These are phyloP conservation scores for Curvularia verruculosa DNA, from an alignment of 2,329 filamentous ascomycete species.

Conservation along the genomic window DNA sequence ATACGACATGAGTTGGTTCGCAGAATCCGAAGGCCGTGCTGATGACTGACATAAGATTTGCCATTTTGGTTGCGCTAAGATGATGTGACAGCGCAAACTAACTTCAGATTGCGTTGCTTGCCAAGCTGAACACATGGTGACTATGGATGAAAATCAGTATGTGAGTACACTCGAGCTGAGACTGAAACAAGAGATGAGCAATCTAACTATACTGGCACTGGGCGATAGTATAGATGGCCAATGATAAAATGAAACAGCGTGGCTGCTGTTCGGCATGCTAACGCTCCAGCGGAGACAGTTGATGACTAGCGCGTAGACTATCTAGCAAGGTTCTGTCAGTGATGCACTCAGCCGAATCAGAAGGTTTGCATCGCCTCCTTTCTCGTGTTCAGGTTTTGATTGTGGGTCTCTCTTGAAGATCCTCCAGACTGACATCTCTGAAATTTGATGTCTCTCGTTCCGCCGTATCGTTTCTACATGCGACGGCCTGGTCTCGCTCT, in stretches of 20 bases:
- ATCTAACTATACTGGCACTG: neutral
- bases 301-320: neutral
- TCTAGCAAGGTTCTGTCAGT: neutral
- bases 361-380: neutral
- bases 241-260: neutral
- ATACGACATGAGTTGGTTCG: constrained; percentile 53
- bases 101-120: neutral
- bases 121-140: neutral
- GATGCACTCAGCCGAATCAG: neutral
- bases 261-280: neutral
- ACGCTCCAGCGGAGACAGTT: neutral
- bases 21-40: constrained; percentile 46
- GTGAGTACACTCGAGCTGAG: neutral
- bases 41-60: neutral
- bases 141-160: neutral
- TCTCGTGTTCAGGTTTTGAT: constrained; percentile 1
- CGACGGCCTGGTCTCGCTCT: neutral
- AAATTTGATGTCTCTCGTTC: neutral
- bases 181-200: neutral
- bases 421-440: neutral
- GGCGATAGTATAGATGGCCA: neutral
- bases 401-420: neutral
- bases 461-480: neutral
- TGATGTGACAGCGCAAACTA: constrained; percentile 20
- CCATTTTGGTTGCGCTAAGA: constrained; percentile 24